Evolutionary conservation across 768 basidiomycete species (phyloP), one percentile per base, ranked within the genome.

Genomic region (Mycena vulgaris): DNA sequence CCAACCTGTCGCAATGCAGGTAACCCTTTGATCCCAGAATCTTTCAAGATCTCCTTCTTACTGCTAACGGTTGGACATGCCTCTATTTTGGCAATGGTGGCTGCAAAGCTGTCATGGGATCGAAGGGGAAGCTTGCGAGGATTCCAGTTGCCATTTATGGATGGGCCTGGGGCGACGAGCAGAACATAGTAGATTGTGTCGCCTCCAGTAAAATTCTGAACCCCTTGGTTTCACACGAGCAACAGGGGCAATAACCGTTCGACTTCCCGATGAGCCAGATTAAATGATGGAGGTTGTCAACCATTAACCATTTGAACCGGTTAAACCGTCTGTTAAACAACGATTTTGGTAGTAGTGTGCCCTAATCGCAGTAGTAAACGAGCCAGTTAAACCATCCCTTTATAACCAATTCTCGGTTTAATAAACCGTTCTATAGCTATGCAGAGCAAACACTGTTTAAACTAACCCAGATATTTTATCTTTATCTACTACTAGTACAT

Each of bases 191-290:
- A 77, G 17, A 42, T 72, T 5, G 69, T 78, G 8, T 52, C 30
- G n/a, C 49, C 37, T 1, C 25, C n/a, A 0, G 55, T 52, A 13
- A 70, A 40, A 51, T 67, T 68, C 5, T 64, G 72, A 2, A 79
- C 59, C 72, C 81, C 30, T 68, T 56, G n/a, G 84, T 81, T n/a
- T 75, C 66, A 72, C 84, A 84, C 1, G 72, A 74, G 0, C 77
- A 75, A 57, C 83, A 86, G 0, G 82, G 84, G 47, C 19, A 72
- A 21, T 75, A 49, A 0, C 63, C n/a, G n/a, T n/a, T n/a, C n/a
- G n/a, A n/a, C n/a, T n/a, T n/a, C n/a, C n/a, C n/a, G n/a, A n/a
- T n/a, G n/a, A n/a, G n/a, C n/a, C n/a, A n/a, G n/a, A n/a, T n/a
- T n/a, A n/a, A n/a, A n/a, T n/a, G n/a, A n/a, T n/a, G n/a, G n/a